Percentiles rank a stretch among this genome's conserved stretches.
Evolutionary conservation across 257 asterid genomes (phyloP).

Genomic region (Nicotiana attenuata): DNA sequence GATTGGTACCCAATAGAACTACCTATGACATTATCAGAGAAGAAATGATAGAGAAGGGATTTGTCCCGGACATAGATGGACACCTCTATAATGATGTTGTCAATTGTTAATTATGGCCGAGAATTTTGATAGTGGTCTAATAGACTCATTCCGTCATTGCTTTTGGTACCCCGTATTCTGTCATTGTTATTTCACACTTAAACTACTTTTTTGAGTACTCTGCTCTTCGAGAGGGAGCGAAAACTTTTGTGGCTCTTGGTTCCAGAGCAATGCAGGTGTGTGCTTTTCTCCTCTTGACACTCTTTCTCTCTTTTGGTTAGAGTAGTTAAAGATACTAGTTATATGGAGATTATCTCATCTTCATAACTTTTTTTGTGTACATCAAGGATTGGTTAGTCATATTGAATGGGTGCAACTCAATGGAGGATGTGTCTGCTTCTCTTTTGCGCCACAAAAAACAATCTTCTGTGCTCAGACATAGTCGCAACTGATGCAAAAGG

Average conservation of each 20-base stretch:
- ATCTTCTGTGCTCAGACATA: slow-evolving; percentile 1
- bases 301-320: not conserved
- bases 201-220: not conserved
- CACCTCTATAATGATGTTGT: slow-evolving; percentile 48
- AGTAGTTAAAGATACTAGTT: not conserved
- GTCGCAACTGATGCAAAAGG: not conserved
- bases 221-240: not conserved
- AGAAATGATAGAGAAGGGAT: slow-evolving; percentile 87
- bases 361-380: not conserved
- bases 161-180: not conserved
- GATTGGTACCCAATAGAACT: slow-evolving; percentile 61
- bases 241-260: not conserved
- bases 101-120: slow-evolving; percentile 1
- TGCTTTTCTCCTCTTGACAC: not conserved
- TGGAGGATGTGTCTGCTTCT: not conserved
- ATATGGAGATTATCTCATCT: not conserved
- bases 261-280: not conserved
- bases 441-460: not conserved
- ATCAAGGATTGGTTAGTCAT: not conserved
- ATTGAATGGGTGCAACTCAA: not conserved
- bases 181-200: not conserved
- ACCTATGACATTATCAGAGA: slow-evolving; percentile 72
- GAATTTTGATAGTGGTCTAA: not conserved
- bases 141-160: not conserved
- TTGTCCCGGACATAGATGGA: slow-evolving; percentile 75